These are phyloP conservation scores for Deinandra increscens DNA, from an alignment of 129 eudicot species.

Conservation along the genomic window DNA sequence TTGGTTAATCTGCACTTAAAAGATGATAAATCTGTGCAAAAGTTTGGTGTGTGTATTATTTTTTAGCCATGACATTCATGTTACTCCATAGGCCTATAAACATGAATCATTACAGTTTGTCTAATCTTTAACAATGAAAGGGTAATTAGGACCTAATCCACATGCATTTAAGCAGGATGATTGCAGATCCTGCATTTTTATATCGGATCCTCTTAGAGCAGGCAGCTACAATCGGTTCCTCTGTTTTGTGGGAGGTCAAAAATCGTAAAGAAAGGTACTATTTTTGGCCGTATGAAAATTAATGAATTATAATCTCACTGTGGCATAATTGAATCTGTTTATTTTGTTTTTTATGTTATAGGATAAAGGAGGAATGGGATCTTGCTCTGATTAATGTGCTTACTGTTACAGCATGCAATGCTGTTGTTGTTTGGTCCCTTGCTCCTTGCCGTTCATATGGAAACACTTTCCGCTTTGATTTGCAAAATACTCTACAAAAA, in stretches of 20 bases:
- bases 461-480: constrained; percentile 79
- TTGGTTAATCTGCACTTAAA: constrained; percentile 1
- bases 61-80: neutral
- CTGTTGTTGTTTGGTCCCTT: constrained; percentile 86
- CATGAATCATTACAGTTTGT: neutral
- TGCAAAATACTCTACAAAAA: constrained; percentile 90
- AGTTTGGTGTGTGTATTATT: neutral
- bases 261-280: constrained; percentile 81
- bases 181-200: constrained; percentile 94
- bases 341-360: constrained; percentile 14
- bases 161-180: constrained; percentile 61
- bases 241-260: constrained; percentile 84
- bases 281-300: constrained; percentile 1
- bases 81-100: neutral
- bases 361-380: constrained; percentile 98
- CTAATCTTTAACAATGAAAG: neutral
- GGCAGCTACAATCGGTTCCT: constrained; percentile 79
- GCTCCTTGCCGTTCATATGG: constrained; percentile 99
- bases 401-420: constrained; percentile 91
- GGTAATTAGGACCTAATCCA: neutral
- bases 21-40: constrained; percentile 1
- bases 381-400: constrained; percentile 92
- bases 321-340: neutral
- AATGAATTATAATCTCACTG: neutral
- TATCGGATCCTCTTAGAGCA: constrained; percentile 81